Base-by-base conservation (phyloP, 768 basidiomycete species). In the Termitomyces titanicus region DNA sequence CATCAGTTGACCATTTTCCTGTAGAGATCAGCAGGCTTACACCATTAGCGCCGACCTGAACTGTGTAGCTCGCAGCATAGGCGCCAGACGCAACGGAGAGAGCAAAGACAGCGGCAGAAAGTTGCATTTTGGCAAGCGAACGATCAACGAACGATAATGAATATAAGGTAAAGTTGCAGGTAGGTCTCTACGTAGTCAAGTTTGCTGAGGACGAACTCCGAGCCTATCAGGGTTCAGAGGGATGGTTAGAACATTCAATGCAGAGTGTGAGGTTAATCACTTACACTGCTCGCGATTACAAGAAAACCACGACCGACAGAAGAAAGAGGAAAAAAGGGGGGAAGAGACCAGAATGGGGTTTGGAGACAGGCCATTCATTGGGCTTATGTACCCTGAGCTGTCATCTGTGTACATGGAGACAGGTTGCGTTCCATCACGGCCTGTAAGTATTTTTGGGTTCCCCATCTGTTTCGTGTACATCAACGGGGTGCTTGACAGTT, bases 261-360 rank as follows among this genome's bases (percentile, higher is more conserved):
- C 6, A 37, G 31, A 35, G 33, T 35, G 27, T 11, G 44, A 37
- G 9, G 3, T 17, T 34, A 17, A 43, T 11, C 51, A 70, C 75
- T 58, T 33, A 79, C 79, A 68, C 78, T 74, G 78, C 79, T 81
- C 79, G 73, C 62, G 56, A 60, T 66, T 55, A 69, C 69, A 70
- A 63, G 63, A 69, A 71, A 68, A 68, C 63, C 61, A 65, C n/a
- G n/a, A 68, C 72, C 65, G 67, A 46, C 4, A 15, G 68, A 67
- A 59, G 61, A 58, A 64, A 65, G 49, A 63, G 61, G 62, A 57
- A 55, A 42, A 27, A 11, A 29, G 46, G 51, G 51, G 59, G 35
- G 49, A 54, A 40, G 51, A 13, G 18, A 50, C 34, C 37, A 24
- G 13, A 37, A 27, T 49, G 25, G 18, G 12, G 38, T 11, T 42